Evolutionary conservation across 352 stramenopile genomes (phyloP).

Genomic region (Phytophthora europaea): DNA sequence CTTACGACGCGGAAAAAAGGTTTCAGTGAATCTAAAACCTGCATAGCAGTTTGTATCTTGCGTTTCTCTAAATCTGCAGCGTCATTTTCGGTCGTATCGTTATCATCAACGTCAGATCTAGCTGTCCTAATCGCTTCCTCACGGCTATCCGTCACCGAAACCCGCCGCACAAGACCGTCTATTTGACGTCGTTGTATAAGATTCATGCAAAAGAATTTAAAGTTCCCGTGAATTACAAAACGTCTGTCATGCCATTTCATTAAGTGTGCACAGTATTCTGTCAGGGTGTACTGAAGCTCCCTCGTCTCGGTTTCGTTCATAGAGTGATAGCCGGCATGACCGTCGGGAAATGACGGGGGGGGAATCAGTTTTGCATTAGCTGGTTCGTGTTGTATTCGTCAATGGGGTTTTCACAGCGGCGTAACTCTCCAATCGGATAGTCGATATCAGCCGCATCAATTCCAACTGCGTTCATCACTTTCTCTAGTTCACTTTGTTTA

Average conservation of each 20-base stretch:
- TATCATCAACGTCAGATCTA: not conserved
- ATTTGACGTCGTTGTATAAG: constrained; percentile 1
- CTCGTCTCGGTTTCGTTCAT: constrained; percentile 1
- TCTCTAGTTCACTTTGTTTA: not conserved
- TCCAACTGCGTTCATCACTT: not conserved
- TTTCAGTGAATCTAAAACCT: not conserved
- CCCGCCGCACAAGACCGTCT: constrained; percentile 21
- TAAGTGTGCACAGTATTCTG: constrained; percentile 21
- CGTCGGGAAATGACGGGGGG: constrained; percentile 33
- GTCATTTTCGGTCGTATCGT: not conserved
- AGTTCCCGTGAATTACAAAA: no score
- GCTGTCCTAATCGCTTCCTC: not conserved
- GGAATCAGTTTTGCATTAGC: constrained; percentile 35
- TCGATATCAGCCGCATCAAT: not conserved
- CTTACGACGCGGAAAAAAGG: not conserved
- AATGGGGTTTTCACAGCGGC: not conserved
- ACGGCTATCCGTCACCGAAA: not conserved
- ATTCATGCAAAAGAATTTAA: no score
- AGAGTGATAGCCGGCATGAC: constrained; percentile 14
- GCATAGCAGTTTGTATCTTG: not conserved
- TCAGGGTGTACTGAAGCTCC: constrained; percentile 19
- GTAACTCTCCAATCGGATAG: not conserved
- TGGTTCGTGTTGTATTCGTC: constrained; percentile 28
- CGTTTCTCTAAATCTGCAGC: no score
- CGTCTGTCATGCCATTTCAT: no score